Conservation (phyloP, 495 filamentous ascomycete species). For the Chlorociboria aeruginascens region DNA sequence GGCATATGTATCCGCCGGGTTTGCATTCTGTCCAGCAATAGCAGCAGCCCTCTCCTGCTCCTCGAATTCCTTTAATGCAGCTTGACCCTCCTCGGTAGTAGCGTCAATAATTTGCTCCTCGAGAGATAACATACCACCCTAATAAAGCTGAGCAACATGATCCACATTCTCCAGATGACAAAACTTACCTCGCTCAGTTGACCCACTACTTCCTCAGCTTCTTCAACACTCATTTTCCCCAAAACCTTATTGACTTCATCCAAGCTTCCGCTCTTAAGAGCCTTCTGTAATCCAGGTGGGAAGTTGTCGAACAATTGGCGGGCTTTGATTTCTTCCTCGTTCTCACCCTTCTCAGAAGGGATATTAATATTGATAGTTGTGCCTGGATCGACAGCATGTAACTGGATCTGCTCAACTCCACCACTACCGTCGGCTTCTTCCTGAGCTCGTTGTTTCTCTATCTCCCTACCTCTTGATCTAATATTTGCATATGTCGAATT, state of each 20-base stretch:
- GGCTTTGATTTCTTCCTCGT: conserved; percentile 50
- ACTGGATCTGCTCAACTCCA: conserved; percentile 92
- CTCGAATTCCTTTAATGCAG: conserved; percentile 68
- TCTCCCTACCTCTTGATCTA: conserved; percentile 63
- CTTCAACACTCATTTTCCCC: conserved; percentile 82
- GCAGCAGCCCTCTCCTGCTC: conserved; percentile 22
- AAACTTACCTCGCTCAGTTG: conserved; percentile 58
- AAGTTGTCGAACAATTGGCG: conserved; percentile 77
- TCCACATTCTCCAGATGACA: neutral
- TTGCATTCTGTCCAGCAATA: conserved; percentile 25
- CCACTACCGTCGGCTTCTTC: conserved; percentile 44
- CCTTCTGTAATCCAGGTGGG: conserved; percentile 64
- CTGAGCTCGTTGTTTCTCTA: conserved; percentile 51
- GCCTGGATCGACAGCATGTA: conserved; percentile 89
- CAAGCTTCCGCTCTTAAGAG: conserved; percentile 71
- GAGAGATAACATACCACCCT: conserved; percentile 81
- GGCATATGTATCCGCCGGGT: conserved; percentile 21
- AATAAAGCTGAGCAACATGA: neutral
- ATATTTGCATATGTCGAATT: conserved; percentile 75
- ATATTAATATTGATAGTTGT: conserved; percentile 87
- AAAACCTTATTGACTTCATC: conserved; percentile 95
- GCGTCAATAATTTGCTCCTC: conserved; percentile 91
- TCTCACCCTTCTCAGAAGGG: conserved; percentile 50
- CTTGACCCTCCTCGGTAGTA: conserved; percentile 81
- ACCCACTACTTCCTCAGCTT: conserved; percentile 83